Conservation (phyloP, 768 basidiomycete genomes). For the Pisolithus microcarpus region DNA sequence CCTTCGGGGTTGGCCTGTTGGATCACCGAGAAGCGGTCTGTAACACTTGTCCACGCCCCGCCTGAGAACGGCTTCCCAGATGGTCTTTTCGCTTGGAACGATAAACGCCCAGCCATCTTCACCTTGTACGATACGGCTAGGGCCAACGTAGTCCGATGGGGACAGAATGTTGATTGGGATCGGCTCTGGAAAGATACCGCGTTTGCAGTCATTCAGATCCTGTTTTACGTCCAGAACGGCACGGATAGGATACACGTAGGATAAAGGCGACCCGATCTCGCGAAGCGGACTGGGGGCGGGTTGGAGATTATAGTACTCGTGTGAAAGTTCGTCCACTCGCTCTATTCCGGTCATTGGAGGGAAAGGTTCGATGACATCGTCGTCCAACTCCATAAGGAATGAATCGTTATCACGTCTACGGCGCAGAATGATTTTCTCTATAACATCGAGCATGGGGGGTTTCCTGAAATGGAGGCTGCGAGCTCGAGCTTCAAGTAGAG, state of each 20-base stretch:
- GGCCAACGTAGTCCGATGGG: slow-evolving; percentile 9
- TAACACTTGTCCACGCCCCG: slow-evolving; percentile 10
- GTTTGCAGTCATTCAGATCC: slow-evolving; percentile 1
- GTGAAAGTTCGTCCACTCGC: too few relatives aligned
- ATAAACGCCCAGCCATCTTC: slow-evolving; percentile 6
- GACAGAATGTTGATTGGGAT: slow-evolving; percentile 17
- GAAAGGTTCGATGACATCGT: too few relatives aligned
- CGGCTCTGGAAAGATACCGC: slow-evolving; percentile 10
- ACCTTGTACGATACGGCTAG: background rate
- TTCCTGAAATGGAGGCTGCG: too few relatives aligned
- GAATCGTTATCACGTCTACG: too few relatives aligned
- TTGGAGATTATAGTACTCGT: too few relatives aligned
- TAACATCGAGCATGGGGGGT: too few relatives aligned
- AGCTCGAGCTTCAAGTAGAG: too few relatives aligned
- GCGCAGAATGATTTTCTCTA: too few relatives aligned
- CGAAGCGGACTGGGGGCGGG: too few relatives aligned
- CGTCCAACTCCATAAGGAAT: too few relatives aligned
- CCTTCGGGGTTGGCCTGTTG: background rate
- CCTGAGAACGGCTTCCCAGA: slow-evolving; percentile 9
- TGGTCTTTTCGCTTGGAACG: slow-evolving; percentile 5
- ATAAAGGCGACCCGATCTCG: background rate
- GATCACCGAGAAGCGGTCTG: slow-evolving; percentile 1
- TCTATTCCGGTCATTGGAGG: too few relatives aligned
- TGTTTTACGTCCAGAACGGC: slow-evolving; percentile 8
- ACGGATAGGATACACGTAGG: slow-evolving; percentile 6